A percentile compares a stretch with the other conserved stretches of the same genome.
phyloP scores from a whole-genome alignment of 371 early-diverging fungal species.

The Actinomucor elegans region DNA sequence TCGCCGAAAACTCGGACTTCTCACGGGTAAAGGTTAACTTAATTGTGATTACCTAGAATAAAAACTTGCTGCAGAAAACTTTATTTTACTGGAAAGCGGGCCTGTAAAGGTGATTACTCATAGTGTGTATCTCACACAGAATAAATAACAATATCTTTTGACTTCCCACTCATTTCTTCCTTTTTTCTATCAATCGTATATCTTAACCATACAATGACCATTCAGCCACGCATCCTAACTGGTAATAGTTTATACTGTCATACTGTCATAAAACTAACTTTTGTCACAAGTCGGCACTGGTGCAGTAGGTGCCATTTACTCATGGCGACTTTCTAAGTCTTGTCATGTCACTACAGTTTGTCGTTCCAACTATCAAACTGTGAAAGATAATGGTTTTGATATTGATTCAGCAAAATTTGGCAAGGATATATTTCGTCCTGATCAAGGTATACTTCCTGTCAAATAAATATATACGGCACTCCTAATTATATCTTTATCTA shows the following conservation, averaged over 20 bases:
- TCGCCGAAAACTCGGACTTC: no score
- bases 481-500: neutral
- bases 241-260: no score
- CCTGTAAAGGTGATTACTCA: constrained; percentile 1
- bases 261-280: neutral
- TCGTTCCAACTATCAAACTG: constrained; percentile 76
- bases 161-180: neutral
- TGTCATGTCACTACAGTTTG: constrained; percentile 74
- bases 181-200: neutral
- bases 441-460: constrained; percentile 54
- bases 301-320: constrained; percentile 77
- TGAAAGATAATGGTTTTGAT: constrained; percentile 61
- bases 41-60: no score
- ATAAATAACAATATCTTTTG: neutral
- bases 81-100: no score
- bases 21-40: no score
- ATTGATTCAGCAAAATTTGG: constrained; percentile 70
- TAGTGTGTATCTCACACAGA: neutral
- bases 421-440: constrained; percentile 60
- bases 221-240: neutral
- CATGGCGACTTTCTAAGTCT: constrained; percentile 65
- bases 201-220: neutral
- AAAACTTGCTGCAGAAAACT: no score
- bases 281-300: constrained; percentile 73
- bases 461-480: no score